Percentiles rank a stretch among this genome's conserved stretches.
Conservation (phyloP, 2,329 filamentous ascomycete genomes). For the Fusarium sp. region DNA sequence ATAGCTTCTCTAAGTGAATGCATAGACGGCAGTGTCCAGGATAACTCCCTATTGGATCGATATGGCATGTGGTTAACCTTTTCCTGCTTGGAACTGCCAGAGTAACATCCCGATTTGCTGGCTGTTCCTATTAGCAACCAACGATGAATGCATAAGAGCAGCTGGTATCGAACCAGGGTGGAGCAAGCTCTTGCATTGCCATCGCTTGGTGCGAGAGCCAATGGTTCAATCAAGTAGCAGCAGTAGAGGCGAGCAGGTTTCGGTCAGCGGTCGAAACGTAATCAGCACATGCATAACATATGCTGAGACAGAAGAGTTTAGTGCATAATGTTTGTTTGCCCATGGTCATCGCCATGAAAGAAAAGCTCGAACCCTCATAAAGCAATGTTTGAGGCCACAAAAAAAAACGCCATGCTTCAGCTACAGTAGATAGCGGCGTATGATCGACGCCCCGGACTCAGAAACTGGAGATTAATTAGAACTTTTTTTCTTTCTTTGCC, state of each 20-base stretch:
- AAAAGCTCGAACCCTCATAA: constrained; percentile 16
- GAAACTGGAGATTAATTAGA: constrained; percentile 33
- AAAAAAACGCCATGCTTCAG: constrained; percentile 36
- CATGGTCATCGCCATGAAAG: background rate
- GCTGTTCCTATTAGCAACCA: constrained; percentile 22
- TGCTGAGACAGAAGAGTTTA: constrained; percentile 17
- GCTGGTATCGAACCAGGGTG: constrained; percentile 33
- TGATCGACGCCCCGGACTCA: constrained; percentile 43
- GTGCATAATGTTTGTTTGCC: background rate
- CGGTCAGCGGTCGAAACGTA: constrained; percentile 26
- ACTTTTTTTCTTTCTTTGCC: constrained; percentile 7
- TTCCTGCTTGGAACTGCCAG: constrained; percentile 31
- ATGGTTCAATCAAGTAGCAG: constrained; percentile 36
- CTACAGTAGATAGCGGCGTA: constrained; percentile 39
- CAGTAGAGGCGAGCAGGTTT: constrained; percentile 33
- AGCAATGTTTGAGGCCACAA: constrained; percentile 18
- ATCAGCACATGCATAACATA: constrained; percentile 44
- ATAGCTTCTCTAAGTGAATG: constrained; percentile 25
- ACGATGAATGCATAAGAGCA: constrained; percentile 23
- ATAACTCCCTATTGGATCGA: constrained; percentile 38
- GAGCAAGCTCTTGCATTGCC: constrained; percentile 24
- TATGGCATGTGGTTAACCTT: constrained; percentile 25
- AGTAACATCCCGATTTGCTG: constrained; percentile 33
- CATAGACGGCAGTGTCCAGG: constrained; percentile 31
- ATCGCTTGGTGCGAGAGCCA: constrained; percentile 17